Evolutionary conservation across 768 basidiomycete genomes (phyloP), one percentile per base, ranked within the genome.

Genomic region (Russula griseocarnosa): DNA sequence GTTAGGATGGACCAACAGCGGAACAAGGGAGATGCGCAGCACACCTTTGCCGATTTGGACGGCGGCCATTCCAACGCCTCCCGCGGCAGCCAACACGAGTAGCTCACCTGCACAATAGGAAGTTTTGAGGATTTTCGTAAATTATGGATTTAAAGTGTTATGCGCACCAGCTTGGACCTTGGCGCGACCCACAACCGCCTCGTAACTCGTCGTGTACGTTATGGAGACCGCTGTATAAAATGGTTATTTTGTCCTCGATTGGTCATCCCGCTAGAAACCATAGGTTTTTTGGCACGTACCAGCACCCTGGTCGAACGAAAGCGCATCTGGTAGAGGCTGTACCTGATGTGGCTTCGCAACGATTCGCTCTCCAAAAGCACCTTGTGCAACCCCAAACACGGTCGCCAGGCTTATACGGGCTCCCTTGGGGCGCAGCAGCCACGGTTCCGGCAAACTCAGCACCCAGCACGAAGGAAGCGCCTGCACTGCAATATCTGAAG

Each of bases 151-250:
- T 8, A 6, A 36, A 1, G 36, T 16, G 14, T n/a, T 40, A 30
- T 22, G 70, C 78, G 54, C 42, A 86, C 92, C 94, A 58, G 84
- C 75, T 71, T 94, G 85, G 47, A 94, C 75, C 52, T 90, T 77
- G 14, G 92, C 96, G 56, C 94, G 80, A 13, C 89, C 90, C 0
- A 94, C 89, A 16, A 99, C 77, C 0, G 87, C 97, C 71, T 95
- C 94, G 69, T 97, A 98, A 66, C 87, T 89, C 7, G 96, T 98
- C 0, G 94, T 92, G 85, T 90, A 94, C 9, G 93, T 95, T n/a
- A 98, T 76, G 69, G 75, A 90, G 55, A 97, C 72, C 3, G 91
- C 93, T 88, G 61, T 38, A 51, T 16, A 60, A 6, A 7, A 49
- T 13, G 5, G 24, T 26, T 30, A 28, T 16, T 18, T 5, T 8